phyloP scores from a whole-genome alignment of 306 rosid species.

The Elaeagnus macrophylla region DNA sequence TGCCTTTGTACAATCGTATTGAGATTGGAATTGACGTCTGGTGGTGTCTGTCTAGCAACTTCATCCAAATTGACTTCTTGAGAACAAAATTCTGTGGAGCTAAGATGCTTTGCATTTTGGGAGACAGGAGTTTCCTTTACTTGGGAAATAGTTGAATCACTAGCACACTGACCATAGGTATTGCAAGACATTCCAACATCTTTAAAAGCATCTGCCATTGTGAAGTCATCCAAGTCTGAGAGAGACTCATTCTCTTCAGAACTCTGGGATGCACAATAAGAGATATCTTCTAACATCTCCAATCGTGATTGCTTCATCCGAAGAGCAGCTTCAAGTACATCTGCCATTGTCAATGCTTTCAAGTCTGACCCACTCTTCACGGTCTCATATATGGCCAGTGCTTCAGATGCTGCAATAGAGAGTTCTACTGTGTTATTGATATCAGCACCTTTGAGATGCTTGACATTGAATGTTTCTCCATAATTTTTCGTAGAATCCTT shows the following conservation, averaged over 20 bases:
- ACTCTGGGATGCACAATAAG: conserved; percentile 27
- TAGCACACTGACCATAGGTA: conserved; percentile 18
- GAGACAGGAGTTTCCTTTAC: conserved; percentile 34
- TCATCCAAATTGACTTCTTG: conserved; percentile 28
- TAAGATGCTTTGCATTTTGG: conserved; percentile 26
- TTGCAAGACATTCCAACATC: conserved; percentile 55
- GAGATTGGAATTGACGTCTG: conserved; percentile 20
- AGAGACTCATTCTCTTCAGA: conserved; percentile 49
- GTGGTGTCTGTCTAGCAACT: conserved; percentile 21
- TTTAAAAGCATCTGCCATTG: conserved; percentile 60
- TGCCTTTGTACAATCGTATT: conserved; percentile 23
- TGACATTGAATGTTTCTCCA: conserved; percentile 25
- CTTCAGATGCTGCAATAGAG: conserved; percentile 82
- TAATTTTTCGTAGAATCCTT: conserved; percentile 23
- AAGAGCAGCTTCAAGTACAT: conserved; percentile 71
- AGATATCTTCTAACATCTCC: conserved; percentile 38
- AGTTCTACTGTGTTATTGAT: conserved; percentile 57
- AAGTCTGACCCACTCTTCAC: conserved; percentile 30
- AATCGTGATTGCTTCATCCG: conserved; percentile 60
- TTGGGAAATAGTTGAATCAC: conserved; percentile 25
- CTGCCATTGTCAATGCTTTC: conserved; percentile 34
- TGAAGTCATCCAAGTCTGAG: conserved; percentile 70
- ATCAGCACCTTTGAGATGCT: conserved; percentile 31
- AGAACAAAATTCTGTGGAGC: conserved; percentile 13
- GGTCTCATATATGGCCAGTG: conserved; percentile 67